Evolutionary conservation across 1,139 yeast species (phyloP).

Genomic region (Suhomyces kunorum): DNA sequence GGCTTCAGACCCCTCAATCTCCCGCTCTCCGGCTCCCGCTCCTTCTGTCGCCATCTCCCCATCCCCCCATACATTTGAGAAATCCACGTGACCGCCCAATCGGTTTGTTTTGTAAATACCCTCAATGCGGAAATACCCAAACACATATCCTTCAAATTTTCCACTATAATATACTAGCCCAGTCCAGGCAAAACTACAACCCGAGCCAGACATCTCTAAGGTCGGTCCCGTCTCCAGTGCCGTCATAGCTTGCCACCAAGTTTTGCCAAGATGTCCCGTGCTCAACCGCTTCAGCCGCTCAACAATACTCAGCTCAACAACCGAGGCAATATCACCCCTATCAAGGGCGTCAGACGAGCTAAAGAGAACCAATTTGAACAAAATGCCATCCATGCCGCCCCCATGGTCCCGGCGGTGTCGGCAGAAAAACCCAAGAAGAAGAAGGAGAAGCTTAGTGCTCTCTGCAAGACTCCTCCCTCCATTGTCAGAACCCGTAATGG

Average conservation of each 20-base stretch:
- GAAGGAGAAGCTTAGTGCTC: slow-evolving; percentile 81
- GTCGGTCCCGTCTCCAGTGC: slow-evolving; percentile 9
- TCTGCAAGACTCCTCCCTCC: slow-evolving; percentile 94
- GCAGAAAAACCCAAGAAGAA: slow-evolving; percentile 50
- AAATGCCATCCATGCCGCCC: slow-evolving; percentile 17
- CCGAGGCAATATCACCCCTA: slow-evolving; percentile 45
- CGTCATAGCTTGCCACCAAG: neutral
- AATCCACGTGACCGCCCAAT: slow-evolving; percentile 14
- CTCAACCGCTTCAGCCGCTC: slow-evolving; percentile 47
- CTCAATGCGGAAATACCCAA: slow-evolving; percentile 19
- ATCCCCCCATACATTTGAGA: slow-evolving; percentile 6
- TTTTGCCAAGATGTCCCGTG: slow-evolving; percentile 34
- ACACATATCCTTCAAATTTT: slow-evolving; percentile 14
- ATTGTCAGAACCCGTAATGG: slow-evolving; percentile 85
- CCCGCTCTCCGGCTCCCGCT: too few relatives aligned
- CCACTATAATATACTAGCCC: slow-evolving; percentile 10
- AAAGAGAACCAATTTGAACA: slow-evolving; percentile 29
- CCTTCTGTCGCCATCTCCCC: too few relatives aligned
- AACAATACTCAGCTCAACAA: slow-evolving; percentile 47
- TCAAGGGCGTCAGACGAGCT: slow-evolving; percentile 36
- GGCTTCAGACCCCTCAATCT: too few relatives aligned
- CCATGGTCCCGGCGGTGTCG: slow-evolving; percentile 17
- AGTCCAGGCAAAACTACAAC: slow-evolving; percentile 5
- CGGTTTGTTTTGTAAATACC: slow-evolving; percentile 16
- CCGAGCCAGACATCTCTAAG: slow-evolving; percentile 11